Evolutionary conservation across 2,329 filamentous ascomycete genomes (phyloP), one percentile per base, ranked within the genome.

Genomic region (Dactylonectria macrodidyma): DNA sequence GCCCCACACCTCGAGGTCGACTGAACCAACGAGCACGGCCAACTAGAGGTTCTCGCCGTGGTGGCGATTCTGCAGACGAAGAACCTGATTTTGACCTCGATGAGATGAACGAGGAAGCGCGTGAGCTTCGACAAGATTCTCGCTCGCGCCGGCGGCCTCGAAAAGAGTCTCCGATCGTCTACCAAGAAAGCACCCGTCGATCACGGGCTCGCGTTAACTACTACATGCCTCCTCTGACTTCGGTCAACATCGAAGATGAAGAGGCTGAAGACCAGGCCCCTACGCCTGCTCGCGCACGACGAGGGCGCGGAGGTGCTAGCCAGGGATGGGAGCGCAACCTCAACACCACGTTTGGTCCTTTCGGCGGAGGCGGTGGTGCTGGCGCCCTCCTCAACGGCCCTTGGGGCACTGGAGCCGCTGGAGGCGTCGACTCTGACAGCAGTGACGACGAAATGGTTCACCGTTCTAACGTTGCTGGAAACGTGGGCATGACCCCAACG

Each of bases 281-380:
- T 8, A 92, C 92, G 3, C 90, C 92, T 44, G 89, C 90, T 24
- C 91, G 91, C 64, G 89, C 89, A 68, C 89, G 89, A 71, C 90
- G 92, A 54, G 89, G 90, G 38, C 88, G 90, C 52, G 88, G 84
- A 64, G 89, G 86, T 58, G 90, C 87, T 44, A 87, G 84, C 34
- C 83, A 84, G 11, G 83, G 82, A 50, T 94, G 91, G 91, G 94
- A 95, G 78, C 92, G 95, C 57, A 93, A 88, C 65, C 86, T 98
- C 36, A 95, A 97, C 81, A 95, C 94, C 24, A 97, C 95, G 1
- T 94, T 92, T 78, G 96, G 96, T 9, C 96, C 96, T 2, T 98
- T 99, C 80, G 96, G 95, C 66, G 95, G 96, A 48, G 93, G 93
- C 52, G 90, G 91, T 50, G 93, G 93, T 41, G 88, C 87, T 48